phyloP scores from a whole-genome alignment of 805 yeast species.

The Wickerhamia fluorescens region DNA sequence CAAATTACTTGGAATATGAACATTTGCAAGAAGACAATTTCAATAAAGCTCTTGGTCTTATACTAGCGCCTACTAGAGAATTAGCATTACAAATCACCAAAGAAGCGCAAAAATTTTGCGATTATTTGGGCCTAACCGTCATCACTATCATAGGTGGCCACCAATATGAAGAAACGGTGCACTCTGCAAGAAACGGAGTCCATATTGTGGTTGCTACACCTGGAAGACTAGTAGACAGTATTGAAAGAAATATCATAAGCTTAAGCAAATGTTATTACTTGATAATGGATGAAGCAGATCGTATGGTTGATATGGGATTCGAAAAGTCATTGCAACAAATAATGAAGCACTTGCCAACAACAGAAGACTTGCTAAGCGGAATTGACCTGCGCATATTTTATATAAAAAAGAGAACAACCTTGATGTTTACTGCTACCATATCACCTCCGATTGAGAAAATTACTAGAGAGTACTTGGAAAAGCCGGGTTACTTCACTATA shows the following conservation, averaged over 20 bases:
- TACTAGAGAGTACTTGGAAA: constrained; percentile 51
- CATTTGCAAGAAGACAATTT: constrained; percentile 40
- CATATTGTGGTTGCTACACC: constrained; percentile 91
- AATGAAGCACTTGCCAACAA: constrained; percentile 45
- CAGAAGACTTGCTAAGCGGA: constrained; percentile 14
- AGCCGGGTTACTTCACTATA: constrained; percentile 59
- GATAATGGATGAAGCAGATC: constrained; percentile 89
- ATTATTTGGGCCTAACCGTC: constrained; percentile 34
- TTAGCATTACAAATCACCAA: constrained; percentile 78
- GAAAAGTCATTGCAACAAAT: constrained; percentile 70
- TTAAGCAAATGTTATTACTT: constrained; percentile 58
- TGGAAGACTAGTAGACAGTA: constrained; percentile 77
- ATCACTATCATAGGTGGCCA: constrained; percentile 88
- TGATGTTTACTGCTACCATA: constrained; percentile 96
- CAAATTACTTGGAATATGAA: constrained; percentile 28
- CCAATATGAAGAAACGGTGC: constrained; percentile 64
- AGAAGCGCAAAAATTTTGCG: constrained; percentile 52
- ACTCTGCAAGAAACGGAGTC: constrained; percentile 53
- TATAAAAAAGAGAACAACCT: constrained; percentile 44
- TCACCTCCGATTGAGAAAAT: constrained; percentile 64
- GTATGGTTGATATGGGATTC: constrained; percentile 94
- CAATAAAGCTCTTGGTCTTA: constrained; percentile 66
- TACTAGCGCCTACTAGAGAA: constrained; percentile 91
- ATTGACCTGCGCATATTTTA: constrained; percentile 34
- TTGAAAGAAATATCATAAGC: constrained; percentile 59